A percentile compares a stretch with the other conserved stretches of the same genome.
These are phyloP conservation scores for Talaromyces sp. DNA, from an alignment of 2,329 filamentous ascomycete genomes.

Conservation along the genomic window DNA sequence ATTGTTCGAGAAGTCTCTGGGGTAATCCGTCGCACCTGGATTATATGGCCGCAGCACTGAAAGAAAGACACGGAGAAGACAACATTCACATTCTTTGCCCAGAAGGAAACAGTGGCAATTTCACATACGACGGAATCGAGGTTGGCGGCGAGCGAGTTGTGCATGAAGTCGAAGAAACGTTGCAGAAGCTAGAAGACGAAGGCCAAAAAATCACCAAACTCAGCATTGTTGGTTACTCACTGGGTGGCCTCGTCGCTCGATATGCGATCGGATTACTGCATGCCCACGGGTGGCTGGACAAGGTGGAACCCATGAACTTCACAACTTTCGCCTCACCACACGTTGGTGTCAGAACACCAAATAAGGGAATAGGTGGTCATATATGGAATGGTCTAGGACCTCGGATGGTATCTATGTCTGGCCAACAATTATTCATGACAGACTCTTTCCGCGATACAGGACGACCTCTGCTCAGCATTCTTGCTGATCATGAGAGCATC, in stretches of 20 bases:
- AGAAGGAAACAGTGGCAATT: constrained; percentile 59
- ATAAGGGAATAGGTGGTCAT: constrained; percentile 66
- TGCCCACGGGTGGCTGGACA: constrained; percentile 77
- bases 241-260: constrained; percentile 82
- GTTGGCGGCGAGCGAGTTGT: constrained; percentile 68
- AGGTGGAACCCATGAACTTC: constrained; percentile 86
- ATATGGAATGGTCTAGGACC: constrained; percentile 85
- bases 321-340: constrained; percentile 88
- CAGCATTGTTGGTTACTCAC: constrained; percentile 85
- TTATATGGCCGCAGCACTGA: constrained; percentile 56
- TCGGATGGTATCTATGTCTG: constrained; percentile 77
- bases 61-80: constrained; percentile 53
- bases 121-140: constrained; percentile 69
- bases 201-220: constrained; percentile 78
- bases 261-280: constrained; percentile 85
- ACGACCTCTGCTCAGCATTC: constrained; percentile 75
- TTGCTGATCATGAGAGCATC: constrained; percentile 81
- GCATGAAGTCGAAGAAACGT: constrained; percentile 63
- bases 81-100: constrained; percentile 59
- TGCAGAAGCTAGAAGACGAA: constrained; percentile 56
- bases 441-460: constrained; percentile 83
- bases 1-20: constrained; percentile 53
- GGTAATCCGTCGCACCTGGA: constrained; percentile 62
- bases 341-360: constrained; percentile 72
- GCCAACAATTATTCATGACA: constrained; percentile 82